Base-by-base conservation (phyloP, 2,329 filamentous ascomycete genomes). In the Fusarium pininemorale region DNA sequence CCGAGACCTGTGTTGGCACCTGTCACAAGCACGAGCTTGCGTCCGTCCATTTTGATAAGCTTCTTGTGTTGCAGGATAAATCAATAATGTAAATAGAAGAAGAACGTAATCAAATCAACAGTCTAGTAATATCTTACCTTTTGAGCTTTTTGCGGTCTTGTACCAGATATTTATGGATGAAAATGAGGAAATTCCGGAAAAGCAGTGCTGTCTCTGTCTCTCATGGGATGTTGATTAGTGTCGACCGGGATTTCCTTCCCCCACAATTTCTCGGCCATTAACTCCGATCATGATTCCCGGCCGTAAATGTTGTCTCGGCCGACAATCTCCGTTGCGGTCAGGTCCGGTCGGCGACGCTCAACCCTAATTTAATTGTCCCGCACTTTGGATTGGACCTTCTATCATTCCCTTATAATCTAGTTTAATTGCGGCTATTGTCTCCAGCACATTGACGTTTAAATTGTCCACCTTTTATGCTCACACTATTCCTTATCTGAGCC, bases 311-410 rank as follows among this genome's bases (percentile, higher is more conserved):
- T 15, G 18, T 56, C 18, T 61, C 58, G 48, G 58, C 58, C 48
- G 58, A 55, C 37, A 37, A 56, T 55, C 20, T 28, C 58, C 37
- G 8, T 11, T 20, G 2, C 15, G 14, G 22, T 37, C 15, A 54
- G 5, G 14, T 42, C 26, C 35, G 16, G 0, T 84, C 94, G 8
- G 12, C 32, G 3, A 24, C 38, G 5, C 22, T 16, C 12, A 16
- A 14, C 22, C n/a, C 6, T 6, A 14, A 32, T 50, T 50, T n/a
- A 1, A n/a, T 4, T 9, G 7, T 26, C 13, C 7, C n/a, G n/a
- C 42, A 1, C 7, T 18, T 20, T 0, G 5, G 42, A 45, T 7
- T 26, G 7, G 42, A 20, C n/a, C 35, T n/a, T 35, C 37, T 16
- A 39, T 22, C 6, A 14, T 30, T 53, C 28, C 18, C 8, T 30